Conservation (phyloP, 2,329 filamentous ascomycete genomes). For the Talaromyces amestolkiae region DNA sequence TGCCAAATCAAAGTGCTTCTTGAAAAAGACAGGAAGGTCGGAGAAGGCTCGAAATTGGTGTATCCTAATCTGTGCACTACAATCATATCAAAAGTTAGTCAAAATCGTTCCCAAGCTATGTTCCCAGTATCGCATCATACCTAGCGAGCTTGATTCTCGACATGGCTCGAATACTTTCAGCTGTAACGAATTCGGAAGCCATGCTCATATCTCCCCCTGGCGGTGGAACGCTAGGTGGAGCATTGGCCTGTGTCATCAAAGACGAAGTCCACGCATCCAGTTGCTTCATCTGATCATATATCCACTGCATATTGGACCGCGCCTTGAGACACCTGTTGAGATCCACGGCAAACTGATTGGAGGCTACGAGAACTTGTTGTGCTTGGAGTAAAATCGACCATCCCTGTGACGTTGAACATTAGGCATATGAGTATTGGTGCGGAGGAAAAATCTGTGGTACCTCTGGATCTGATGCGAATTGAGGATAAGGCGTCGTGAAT, state of each 20-base stretch:
- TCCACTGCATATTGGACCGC: constrained; percentile 36
- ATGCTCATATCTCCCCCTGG: constrained; percentile 28
- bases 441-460: constrained; percentile 25
- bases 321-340: constrained; percentile 40
- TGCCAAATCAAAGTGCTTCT: constrained; percentile 46
- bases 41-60: constrained; percentile 49
- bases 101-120: constrained; percentile 4
- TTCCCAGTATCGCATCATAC: constrained; percentile 23
- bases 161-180: constrained; percentile 42
- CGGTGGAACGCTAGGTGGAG: constrained; percentile 27
- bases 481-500: constrained; percentile 44
- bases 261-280: constrained; percentile 42
- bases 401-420: constrained; percentile 32
- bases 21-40: constrained; percentile 47
- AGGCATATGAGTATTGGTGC: background rate
- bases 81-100: background rate
- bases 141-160: constrained; percentile 46
- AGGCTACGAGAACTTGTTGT: constrained; percentile 43
- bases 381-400: constrained; percentile 45
- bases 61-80: constrained; percentile 46
- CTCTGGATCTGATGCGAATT: constrained; percentile 41
- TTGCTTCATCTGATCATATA: constrained; percentile 44
- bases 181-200: constrained; percentile 36
- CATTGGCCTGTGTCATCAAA: constrained; percentile 34
- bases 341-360: constrained; percentile 43